Evolutionary conservation across 1,284 basidiomycete species (phyloP), one percentile per base, ranked within the genome.

Genomic region (Irpex sp.): DNA sequence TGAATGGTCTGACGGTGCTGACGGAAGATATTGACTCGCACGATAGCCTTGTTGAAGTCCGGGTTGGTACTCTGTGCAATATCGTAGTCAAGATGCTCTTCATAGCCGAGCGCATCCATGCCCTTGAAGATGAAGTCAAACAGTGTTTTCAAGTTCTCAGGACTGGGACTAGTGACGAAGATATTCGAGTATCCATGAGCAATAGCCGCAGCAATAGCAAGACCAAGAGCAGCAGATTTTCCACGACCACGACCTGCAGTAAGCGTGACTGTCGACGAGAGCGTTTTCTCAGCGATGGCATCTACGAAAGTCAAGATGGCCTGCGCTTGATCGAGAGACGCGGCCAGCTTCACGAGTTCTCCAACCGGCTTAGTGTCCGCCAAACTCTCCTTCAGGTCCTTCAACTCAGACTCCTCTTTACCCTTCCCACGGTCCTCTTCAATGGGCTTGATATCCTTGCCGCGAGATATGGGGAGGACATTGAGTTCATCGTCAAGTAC

Each of bases 61-160:
- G 93, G 88, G 71, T 95, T 95, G 23, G 93, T 95, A 64, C 93
- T 95, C 73, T 97, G 92, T 54, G 93, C 87, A 61, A 99, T 91
- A 68, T 98, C 96, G 69, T 98, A 99, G 72, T 99, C 97, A 54
- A 97, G 82, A 75, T 98, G 96, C 73, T 99, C 97, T 73, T 99
- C 95, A 74, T 97, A 99, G 0, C 94, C 95, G 10, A 99, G 78
- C 2, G 86, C 91, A 71, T 98, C 95, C 76, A 99, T 82, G 0
- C 96, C 97, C 74, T 98, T 98, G 82, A 98, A 97, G 52, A 98
- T 84, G 72, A 99, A 99, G 67, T 98, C 94, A 72, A 98, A 99
- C n/a, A 98, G 74, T 0, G 96, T 99, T 77, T 92, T 95, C 76
- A 99, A 79, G 75, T 99, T 99, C 75, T 98, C 96, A 1, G 97